phyloP scores from a whole-genome alignment of 495 filamentous ascomycete genomes.

The Penicillium goetzii region DNA sequence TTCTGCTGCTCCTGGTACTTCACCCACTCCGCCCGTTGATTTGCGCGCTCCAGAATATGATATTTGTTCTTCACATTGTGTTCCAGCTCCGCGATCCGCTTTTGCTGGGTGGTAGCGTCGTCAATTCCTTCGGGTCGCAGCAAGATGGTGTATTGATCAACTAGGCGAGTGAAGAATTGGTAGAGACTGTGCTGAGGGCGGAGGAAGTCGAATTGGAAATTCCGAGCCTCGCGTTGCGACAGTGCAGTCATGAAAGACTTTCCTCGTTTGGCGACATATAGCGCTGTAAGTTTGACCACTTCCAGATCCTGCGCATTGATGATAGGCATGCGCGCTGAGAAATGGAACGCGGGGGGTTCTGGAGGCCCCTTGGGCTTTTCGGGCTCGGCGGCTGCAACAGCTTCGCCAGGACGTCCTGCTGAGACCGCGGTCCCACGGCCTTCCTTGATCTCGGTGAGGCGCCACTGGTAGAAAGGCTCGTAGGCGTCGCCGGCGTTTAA shows the following conservation, averaged over 20 bases:
- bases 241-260: conserved; percentile 87
- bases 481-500: conserved; percentile 81
- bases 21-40: conserved; percentile 82
- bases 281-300: conserved; percentile 83
- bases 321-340: conserved; percentile 96
- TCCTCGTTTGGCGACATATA: conserved; percentile 90
- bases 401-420: conserved; percentile 74
- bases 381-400: conserved; percentile 55
- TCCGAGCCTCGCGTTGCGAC: conserved; percentile 83
- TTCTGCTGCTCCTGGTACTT: conserved; percentile 86
- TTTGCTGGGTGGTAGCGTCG: conserved; percentile 68
- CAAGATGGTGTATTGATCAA: conserved; percentile 93
- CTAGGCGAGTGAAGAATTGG: conserved; percentile 87
- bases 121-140: conserved; percentile 67
- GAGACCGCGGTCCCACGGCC: conserved; percentile 80
- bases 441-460: conserved; percentile 78
- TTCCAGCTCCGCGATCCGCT: conserved; percentile 73
- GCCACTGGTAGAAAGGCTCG: conserved; percentile 86
- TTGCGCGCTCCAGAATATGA: conserved; percentile 77
- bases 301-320: conserved; percentile 96
- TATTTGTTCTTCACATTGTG: conserved; percentile 79
- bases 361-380: conserved; percentile 79
- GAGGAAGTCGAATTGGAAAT: conserved; percentile 96
- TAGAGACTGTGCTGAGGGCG: conserved; percentile 93
- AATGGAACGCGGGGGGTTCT: conserved; percentile 87